These are phyloP conservation scores for Plasmopara muralis DNA, from an alignment of 352 stramenopile genomes.

Conservation along the genomic window DNA sequence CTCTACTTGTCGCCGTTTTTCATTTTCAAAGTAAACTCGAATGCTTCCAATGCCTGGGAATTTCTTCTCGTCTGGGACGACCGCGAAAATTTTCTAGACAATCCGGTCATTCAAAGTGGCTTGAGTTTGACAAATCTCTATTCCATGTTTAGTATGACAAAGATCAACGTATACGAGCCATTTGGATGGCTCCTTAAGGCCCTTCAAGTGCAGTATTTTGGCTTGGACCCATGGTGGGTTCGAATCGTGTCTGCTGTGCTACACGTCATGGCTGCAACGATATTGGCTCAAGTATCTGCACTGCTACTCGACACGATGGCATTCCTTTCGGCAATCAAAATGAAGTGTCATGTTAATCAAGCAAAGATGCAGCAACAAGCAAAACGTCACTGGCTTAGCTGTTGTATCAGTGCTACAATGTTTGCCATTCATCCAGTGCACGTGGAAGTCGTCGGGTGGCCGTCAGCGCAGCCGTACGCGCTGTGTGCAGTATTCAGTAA, in stretches of 20 bases:
- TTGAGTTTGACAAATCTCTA: slow-evolving; percentile 29
- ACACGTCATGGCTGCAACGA: slow-evolving; percentile 24
- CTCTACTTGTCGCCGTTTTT: slow-evolving; percentile 20
- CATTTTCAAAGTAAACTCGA: slow-evolving; percentile 2
- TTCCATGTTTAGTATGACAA: slow-evolving; percentile 41
- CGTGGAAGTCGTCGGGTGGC: slow-evolving; percentile 63
- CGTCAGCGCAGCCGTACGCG: slow-evolving; percentile 62
- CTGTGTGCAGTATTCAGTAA: slow-evolving; percentile 47
- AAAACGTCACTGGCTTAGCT: slow-evolving; percentile 16
- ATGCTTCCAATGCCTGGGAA: slow-evolving; percentile 25
- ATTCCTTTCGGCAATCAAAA: slow-evolving; percentile 11
- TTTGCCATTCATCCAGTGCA: slow-evolving; percentile 57
- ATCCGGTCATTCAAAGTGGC: slow-evolving; percentile 34
- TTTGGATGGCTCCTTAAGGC: slow-evolving; percentile 63
- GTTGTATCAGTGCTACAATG: slow-evolving; percentile 37
- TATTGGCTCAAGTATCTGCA: slow-evolving; percentile 26
- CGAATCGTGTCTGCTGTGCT: slow-evolving; percentile 38
- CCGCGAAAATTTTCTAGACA: slow-evolving; percentile 48
- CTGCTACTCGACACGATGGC: slow-evolving; percentile 22
- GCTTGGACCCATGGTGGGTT: slow-evolving; percentile 32
- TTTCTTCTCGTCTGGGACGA: slow-evolving; percentile 56
- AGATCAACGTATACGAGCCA: slow-evolving; percentile 66
- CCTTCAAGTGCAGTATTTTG: slow-evolving; percentile 25
- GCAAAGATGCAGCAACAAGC: not conserved
- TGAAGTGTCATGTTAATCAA: not conserved